These are phyloP conservation scores for Mucor plumbeus DNA, from an alignment of 371 early-diverging fungal species.

Conservation along the genomic window DNA sequence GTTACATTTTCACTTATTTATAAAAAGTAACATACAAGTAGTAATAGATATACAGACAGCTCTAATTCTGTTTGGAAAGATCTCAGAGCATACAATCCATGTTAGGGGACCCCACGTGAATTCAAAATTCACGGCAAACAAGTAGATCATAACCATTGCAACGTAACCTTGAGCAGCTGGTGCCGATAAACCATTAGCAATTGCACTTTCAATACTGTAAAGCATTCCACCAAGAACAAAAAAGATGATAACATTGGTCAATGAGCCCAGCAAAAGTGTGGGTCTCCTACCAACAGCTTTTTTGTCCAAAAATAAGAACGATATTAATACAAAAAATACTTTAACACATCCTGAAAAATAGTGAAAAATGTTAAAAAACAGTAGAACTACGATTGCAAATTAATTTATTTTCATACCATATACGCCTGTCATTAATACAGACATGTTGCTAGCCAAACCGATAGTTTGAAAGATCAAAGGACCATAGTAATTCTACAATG, in stretches of 20 bases:
- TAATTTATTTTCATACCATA: slow-evolving; percentile 2
- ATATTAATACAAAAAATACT: slow-evolving; percentile 14
- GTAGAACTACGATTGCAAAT: too few species aligned
- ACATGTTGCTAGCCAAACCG: slow-evolving; percentile 8
- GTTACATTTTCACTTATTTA: not conserved
- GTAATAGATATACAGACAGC: slow-evolving; percentile 80
- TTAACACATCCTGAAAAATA: slow-evolving; percentile 16
- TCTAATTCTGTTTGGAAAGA: slow-evolving; percentile 71
- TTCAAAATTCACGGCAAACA: slow-evolving; percentile 29
- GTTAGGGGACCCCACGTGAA: slow-evolving; percentile 77
- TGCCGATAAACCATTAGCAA: not conserved
- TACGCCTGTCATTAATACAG: slow-evolving; percentile 21
- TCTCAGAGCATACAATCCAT: slow-evolving; percentile 89
- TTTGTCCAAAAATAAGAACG: slow-evolving; percentile 21
- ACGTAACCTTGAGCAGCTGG: slow-evolving; percentile 22
- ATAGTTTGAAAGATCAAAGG: slow-evolving; percentile 22
- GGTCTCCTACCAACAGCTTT: slow-evolving; percentile 21
- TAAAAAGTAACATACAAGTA: slow-evolving; percentile 74
- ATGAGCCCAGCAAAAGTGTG: slow-evolving; percentile 18
- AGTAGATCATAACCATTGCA: slow-evolving; percentile 29
- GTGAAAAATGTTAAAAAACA: too few species aligned
- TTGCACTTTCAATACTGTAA: slow-evolving; percentile 27
- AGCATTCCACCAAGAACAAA: slow-evolving; percentile 49
- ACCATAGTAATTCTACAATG: slow-evolving; percentile 25
- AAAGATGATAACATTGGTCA: slow-evolving; percentile 29